Percentiles rank a stretch among this genome's conserved stretches.
Evolutionary conservation across 331 rosid species (phyloP).

Genomic region (Stylosanthes scabra): DNA sequence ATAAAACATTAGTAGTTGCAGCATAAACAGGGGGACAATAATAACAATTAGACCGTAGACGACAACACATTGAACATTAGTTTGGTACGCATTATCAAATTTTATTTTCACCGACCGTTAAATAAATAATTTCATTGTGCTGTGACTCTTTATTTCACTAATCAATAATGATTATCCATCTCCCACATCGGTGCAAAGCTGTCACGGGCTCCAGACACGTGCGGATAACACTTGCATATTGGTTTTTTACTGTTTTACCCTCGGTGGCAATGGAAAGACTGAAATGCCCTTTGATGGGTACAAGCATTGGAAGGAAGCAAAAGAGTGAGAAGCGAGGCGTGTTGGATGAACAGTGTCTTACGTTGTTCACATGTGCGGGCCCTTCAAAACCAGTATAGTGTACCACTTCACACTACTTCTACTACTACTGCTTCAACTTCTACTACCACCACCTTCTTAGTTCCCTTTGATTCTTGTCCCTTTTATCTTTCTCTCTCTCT

Average conservation of each 20-base stretch:
- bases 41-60: not conserved
- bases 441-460: not conserved
- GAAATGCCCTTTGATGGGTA: not conserved
- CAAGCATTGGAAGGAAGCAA: slow-evolving; percentile 13
- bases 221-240: no score
- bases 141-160: not conserved
- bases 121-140: slow-evolving; percentile 1
- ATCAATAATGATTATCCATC: not conserved
- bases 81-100: not conserved
- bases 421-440: not conserved
- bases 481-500: slow-evolving; percentile 10
- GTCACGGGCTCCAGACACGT: slow-evolving; percentile 35
- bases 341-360: slow-evolving; percentile 26
- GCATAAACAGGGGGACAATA: slow-evolving; percentile 8
- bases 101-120: not conserved
- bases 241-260: slow-evolving; percentile 26
- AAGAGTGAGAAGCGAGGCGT: not conserved
- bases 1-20: slow-evolving; percentile 12
- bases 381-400: slow-evolving; percentile 21
- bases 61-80: not conserved
- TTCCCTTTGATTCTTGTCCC: not conserved
- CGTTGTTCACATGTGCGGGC: slow-evolving; percentile 40
- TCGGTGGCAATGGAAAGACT: not conserved
- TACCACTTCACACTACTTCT: not conserved
- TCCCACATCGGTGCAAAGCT: slow-evolving; percentile 32